Evolutionary conservation across 2,329 filamentous ascomycete species (phyloP).

Genomic region (Pezicula rhizophila): DNA sequence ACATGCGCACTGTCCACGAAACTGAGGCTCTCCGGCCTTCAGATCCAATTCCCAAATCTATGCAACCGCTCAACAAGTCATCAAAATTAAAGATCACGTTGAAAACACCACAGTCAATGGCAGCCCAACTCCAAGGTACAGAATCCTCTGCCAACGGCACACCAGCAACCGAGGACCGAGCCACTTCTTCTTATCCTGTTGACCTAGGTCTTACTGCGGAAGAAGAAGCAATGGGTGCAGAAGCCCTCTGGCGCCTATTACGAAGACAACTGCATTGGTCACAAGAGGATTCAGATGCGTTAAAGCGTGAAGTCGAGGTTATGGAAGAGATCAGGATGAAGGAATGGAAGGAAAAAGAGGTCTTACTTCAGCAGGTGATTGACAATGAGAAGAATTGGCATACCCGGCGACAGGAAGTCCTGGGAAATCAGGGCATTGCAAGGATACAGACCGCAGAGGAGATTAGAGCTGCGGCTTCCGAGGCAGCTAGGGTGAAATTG

Average conservation of each 20-base stretch:
- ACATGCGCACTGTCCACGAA: constrained; percentile 98
- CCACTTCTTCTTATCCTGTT: constrained; percentile 28
- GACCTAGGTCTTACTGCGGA: constrained; percentile 56
- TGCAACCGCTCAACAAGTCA: constrained; percentile 40
- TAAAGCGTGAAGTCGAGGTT: constrained; percentile 58
- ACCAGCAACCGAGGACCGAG: constrained; percentile 11
- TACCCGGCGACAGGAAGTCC: constrained; percentile 48
- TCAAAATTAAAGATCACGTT: constrained; percentile 58
- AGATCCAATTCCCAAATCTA: constrained; percentile 67
- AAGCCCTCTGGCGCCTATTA: constrained; percentile 59
- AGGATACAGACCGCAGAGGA: constrained; percentile 16
- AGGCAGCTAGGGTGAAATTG: not conserved
- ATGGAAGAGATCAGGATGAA: constrained; percentile 62
- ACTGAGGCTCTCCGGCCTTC: constrained; percentile 84
- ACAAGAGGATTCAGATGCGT: constrained; percentile 55
- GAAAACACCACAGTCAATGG: constrained; percentile 37
- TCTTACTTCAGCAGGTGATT: constrained; percentile 68
- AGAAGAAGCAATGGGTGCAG: constrained; percentile 56
- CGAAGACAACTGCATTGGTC: constrained; percentile 67
- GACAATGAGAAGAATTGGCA: constrained; percentile 61
- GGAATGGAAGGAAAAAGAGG: constrained; percentile 77
- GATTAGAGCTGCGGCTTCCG: constrained; percentile 12
- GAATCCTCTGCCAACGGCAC: constrained; percentile 40
- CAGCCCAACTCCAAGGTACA: constrained; percentile 47
- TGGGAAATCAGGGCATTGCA: constrained; percentile 35